Conservation (phyloP, 371 early-diverging fungal genomes). For the Mitosporidium daphniae region DNA sequence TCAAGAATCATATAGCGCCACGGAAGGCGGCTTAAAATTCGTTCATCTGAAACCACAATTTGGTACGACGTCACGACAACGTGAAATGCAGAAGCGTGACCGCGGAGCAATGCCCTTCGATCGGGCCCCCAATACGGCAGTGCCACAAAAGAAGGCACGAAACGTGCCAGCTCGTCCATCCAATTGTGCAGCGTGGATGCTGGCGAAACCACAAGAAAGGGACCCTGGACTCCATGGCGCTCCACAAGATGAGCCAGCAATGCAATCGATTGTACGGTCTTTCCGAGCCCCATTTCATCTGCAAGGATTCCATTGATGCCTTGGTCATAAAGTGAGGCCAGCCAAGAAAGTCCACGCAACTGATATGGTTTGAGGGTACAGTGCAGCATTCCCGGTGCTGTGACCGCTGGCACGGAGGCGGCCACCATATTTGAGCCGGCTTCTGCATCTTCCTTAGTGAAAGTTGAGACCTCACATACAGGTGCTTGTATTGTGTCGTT, state of each 20-base stretch:
- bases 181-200: constrained; percentile 84
- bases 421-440: no score
- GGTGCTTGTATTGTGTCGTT: constrained; percentile 1
- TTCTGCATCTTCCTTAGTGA: constrained; percentile 1
- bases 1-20: constrained; percentile 95
- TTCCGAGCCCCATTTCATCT: constrained; percentile 76
- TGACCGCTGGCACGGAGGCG: no score
- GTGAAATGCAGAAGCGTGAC: constrained; percentile 45
- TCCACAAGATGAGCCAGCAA: constrained; percentile 37
- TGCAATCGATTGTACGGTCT: constrained; percentile 79
- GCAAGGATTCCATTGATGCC: constrained; percentile 88
- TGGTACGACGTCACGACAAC: constrained; percentile 76
- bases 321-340: constrained; percentile 65
- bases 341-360: constrained; percentile 90
- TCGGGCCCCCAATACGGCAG: constrained; percentile 78
- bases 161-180: constrained; percentile 64
- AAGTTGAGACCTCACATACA: background rate
- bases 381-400: constrained; percentile 50
- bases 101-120: constrained; percentile 30
- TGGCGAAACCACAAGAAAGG: constrained; percentile 73
- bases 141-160: constrained; percentile 43
- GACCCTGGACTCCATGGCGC: constrained; percentile 54
- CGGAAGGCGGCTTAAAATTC: constrained; percentile 42
- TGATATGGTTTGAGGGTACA: constrained; percentile 67
- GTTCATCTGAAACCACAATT: constrained; percentile 44